phyloP scores from a whole-genome alignment of 23 red algal species.

The Cyanidium caldarium region DNA sequence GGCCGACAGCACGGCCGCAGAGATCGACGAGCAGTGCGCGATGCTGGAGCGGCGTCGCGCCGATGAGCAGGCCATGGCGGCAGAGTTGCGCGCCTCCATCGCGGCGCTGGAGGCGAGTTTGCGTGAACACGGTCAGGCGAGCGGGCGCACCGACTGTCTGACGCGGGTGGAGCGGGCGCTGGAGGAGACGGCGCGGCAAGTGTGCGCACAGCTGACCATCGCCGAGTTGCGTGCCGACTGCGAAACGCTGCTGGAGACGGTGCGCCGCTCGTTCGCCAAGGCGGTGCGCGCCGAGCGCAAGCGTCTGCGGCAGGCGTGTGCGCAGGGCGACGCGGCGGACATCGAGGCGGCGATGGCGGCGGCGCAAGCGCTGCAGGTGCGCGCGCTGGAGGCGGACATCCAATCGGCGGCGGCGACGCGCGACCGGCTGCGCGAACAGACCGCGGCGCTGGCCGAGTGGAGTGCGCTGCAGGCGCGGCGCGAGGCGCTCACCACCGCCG shows the following conservation, averaged over 20 bases:
- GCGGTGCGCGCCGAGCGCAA: conserved; percentile 40
- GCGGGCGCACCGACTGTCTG: background rate
- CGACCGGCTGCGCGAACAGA: conserved; percentile 31
- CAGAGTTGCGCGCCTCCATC: no score
- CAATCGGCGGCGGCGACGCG: conserved; percentile 10
- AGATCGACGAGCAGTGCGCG: no score
- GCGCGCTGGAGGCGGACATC: conserved; percentile 29
- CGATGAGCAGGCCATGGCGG: no score
- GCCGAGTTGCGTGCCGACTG: conserved; percentile 1
- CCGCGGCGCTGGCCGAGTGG: conserved; percentile 6
- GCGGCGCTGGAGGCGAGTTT: no score
- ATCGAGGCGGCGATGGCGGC: conserved; percentile 32
- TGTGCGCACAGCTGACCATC: background rate
- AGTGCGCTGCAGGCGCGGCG: conserved; percentile 1
- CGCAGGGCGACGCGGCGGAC: conserved; percentile 15
- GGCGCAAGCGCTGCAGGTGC: conserved; percentile 23
- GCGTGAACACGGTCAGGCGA: no score
- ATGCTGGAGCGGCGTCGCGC: no score
- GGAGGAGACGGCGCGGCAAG: conserved; percentile 21
- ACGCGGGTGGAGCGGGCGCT: conserved; percentile 6
- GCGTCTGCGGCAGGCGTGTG: conserved; percentile 39
- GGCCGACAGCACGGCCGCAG: no score
- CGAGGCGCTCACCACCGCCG: conserved; percentile 13
- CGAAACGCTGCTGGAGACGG: conserved; percentile 18
- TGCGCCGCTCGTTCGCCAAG: conserved; percentile 36